Evolutionary conservation across 164 flowering plant genomes (phyloP).

Genomic region (Pachysandra terminalis): DNA sequence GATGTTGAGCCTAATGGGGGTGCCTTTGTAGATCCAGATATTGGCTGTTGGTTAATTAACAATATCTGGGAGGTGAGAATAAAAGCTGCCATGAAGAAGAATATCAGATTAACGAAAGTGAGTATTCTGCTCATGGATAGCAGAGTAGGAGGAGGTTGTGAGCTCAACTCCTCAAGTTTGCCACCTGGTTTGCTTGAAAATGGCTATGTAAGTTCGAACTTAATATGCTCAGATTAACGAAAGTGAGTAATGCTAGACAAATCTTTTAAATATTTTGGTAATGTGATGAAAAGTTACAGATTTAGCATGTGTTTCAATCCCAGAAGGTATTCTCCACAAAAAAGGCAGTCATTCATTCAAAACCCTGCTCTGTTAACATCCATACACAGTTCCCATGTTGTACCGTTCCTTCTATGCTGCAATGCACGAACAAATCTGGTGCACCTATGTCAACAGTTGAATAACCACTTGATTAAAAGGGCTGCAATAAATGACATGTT

Average conservation of each 20-base stretch:
- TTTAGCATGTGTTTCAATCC: slow-evolving; percentile 43
- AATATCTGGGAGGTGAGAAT: too few relatives aligned
- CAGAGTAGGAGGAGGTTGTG: too few relatives aligned
- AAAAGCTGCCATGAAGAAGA: too few relatives aligned
- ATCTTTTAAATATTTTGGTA: too few relatives aligned
- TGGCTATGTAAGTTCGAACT: too few relatives aligned
- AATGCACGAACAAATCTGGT: slow-evolving; percentile 51
- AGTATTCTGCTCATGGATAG: too few relatives aligned
- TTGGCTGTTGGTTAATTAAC: neutral
- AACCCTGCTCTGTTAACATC: slow-evolving; percentile 5
- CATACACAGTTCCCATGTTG: slow-evolving; percentile 28
- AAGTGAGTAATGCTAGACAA: too few relatives aligned
- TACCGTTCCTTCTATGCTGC: slow-evolving; percentile 25
- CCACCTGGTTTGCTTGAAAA: too few relatives aligned
- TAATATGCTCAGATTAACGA: too few relatives aligned
- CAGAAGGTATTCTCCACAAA: slow-evolving; percentile 70
- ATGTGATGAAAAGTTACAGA: slow-evolving; percentile 55
- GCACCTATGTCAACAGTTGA: slow-evolving; percentile 44
- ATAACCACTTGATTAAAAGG: slow-evolving; percentile 59
- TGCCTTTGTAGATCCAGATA: neutral
- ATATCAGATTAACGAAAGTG: too few relatives aligned
- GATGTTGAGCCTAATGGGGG: neutral
- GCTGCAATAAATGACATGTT: slow-evolving; percentile 42
- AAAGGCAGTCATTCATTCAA: slow-evolving; percentile 9
- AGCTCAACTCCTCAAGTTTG: too few relatives aligned